Percentiles rank a stretch among this genome's conserved stretches.
Evolutionary conservation across 1,284 basidiomycete species (phyloP).

Genomic region (Mixia osmundae): DNA sequence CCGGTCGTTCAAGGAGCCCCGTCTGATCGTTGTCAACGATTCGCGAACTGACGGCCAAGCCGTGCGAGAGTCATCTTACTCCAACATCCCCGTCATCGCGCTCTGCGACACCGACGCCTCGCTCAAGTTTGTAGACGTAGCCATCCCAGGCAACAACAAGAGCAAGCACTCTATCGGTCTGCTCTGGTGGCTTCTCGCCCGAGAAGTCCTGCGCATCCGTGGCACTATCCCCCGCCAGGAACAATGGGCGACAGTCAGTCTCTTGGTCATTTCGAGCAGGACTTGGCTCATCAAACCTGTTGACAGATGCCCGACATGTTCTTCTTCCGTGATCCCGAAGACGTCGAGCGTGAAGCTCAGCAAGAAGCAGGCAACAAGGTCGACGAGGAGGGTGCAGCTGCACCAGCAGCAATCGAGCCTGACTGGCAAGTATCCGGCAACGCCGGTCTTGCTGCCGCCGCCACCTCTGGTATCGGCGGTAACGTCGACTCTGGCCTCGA

Average conservation of each 20-base stretch:
- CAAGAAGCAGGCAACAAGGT: slow-evolving; percentile 39
- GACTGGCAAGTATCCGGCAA: slow-evolving; percentile 28
- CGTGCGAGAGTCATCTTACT: slow-evolving; percentile 97
- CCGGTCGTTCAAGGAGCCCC: slow-evolving; percentile 98
- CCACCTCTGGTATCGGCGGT: slow-evolving; percentile 16
- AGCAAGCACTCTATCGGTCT: slow-evolving; percentile 89
- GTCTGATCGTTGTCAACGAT: slow-evolving; percentile 93
- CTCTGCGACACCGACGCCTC: slow-evolving; percentile 96
- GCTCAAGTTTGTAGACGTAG: slow-evolving; percentile 90
- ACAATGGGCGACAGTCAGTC: slow-evolving; percentile 74
- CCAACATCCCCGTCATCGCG: slow-evolving; percentile 99
- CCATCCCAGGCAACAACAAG: slow-evolving; percentile 99
- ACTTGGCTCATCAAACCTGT: slow-evolving; percentile 38
- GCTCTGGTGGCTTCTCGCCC: slow-evolving; percentile 95
- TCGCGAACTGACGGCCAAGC: slow-evolving; percentile 99
- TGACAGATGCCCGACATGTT: background rate
- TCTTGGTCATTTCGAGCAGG: slow-evolving; percentile 53
- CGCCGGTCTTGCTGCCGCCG: slow-evolving; percentile 43
- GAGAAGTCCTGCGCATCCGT: slow-evolving; percentile 86
- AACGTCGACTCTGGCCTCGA: slow-evolving; percentile 33
- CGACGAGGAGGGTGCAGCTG: slow-evolving; percentile 29
- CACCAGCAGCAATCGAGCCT: slow-evolving; percentile 26
- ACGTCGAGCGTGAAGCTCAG: slow-evolving; percentile 90
- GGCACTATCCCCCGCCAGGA: slow-evolving; percentile 79
- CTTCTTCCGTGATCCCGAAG: slow-evolving; percentile 90